Base-by-base conservation (phyloP, 2,329 filamentous ascomycete genomes). In the Fusarium vanettenii region DNA sequence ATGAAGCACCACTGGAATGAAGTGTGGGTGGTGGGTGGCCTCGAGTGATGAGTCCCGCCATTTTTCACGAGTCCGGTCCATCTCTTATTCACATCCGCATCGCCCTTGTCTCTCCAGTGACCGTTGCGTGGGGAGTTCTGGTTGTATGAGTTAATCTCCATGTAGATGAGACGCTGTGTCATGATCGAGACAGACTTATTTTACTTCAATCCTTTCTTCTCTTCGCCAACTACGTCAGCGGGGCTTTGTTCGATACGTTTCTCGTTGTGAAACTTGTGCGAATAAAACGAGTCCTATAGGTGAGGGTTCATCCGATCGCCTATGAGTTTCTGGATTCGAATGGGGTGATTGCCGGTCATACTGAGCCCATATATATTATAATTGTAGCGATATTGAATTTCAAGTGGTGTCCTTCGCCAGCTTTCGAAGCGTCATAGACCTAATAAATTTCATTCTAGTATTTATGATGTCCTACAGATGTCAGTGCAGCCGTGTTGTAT, bases 1-100 rank as follows among this genome's bases (percentile, higher is more conserved):
- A 67, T 22, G 33, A 31, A 37, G 11, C 39, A 52, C 29, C 14
- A 43, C 50, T 69, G 63, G 60, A 70, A 71, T 73, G 64, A 22
- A 22, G 27, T 35, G 57, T 33, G 25, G n/a, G n/a, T n/a, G 59
- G 39, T 37, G 39, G 39, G 56, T 66, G 56, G 31, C 33, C 41
- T 56, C 20, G 33, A 45, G 31, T 20, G 45, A 35, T 64, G 63
- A 64, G 50, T 20, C 56, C 16, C n/a, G n/a, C n/a, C n/a, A n/a
- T n/a, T n/a, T 2, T 14, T 37, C 14, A 16, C 16, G 16, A 27
- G 25, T 4, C 25, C n/a, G 11, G 22, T 18, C 4, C 29, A 8
- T 45, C 9, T 11, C 1, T 33, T 31, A 11, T 31, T 65, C 39
- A 27, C 35, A 27, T 56, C 55, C 8, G 33, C 7, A 43, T 57